Base-by-base conservation (phyloP, 371 early-diverging fungal genomes). In the Nosema muscidifuracis region DNA sequence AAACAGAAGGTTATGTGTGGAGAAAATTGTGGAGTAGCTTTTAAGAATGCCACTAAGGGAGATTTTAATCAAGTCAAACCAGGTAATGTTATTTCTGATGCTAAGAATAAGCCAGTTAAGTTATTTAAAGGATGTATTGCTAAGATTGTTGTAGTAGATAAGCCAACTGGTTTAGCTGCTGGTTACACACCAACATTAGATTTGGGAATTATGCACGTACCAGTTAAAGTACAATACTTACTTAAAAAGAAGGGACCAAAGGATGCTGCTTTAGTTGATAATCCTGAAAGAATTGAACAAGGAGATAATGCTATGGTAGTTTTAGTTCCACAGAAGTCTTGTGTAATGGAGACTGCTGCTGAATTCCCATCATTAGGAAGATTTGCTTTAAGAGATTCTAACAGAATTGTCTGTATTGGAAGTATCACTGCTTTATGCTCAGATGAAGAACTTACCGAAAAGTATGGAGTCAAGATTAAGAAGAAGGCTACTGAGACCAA, bases 331-430 rank as follows among this genome's bases (percentile, higher is more conserved):
- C 57, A 64, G 31, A 83, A 83, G 71, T 71, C 73, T 42, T 50
- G 67, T 28, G 72, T 79, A 15, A 64, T 81, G 65, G 83, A 83
- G 51, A 61, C 9, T 2, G 60, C 75, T 42, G 57, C 24, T 0
- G 66, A 60, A 15, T 77, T 73, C 73, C 79, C 81, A 47, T 69
- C 67, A 55, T 67, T 83, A 22, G 77, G 72, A 51, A 69, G 75
- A 40, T 81, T 81, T 65, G 81, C 80, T 26, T 69, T 80, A 16
- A 81, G 81, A 78, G 83, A 83, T 40, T 63, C 65, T 53, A 74
- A 68, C 15, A 73, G 56, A 26, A 67, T 81, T 34, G 81, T 83
- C 55, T 77, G 40, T 30, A 65, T 77, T 33, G 83, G 83, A 28
- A 44, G 62, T 34, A 74, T 81, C 31, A 56, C 68, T 63, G 50